Evolutionary conservation across 345 rosid species (phyloP).

Genomic region (Anastatica hierochuntica): DNA sequence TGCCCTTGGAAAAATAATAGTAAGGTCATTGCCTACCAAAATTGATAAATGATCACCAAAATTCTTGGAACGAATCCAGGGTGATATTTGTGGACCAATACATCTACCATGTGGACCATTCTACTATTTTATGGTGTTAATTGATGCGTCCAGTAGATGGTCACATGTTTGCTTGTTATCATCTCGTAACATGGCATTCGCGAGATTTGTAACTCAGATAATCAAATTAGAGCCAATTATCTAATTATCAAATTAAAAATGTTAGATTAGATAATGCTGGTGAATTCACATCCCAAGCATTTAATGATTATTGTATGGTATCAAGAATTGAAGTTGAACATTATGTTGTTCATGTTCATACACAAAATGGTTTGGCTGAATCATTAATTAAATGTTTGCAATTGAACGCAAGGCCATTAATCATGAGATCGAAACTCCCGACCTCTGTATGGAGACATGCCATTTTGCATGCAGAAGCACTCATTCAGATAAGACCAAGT

Average conservation of each 20-base stretch:
- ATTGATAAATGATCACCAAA: not conserved
- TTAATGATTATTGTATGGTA: not conserved
- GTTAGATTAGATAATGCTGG: not conserved
- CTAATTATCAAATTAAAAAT: not conserved
- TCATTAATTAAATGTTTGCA: not conserved
- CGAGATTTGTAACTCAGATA: not conserved
- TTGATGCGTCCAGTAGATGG: not conserved
- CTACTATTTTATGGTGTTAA: not conserved
- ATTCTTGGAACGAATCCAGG: not conserved
- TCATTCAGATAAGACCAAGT: not conserved
- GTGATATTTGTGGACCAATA: not conserved
- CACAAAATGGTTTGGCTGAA: not conserved
- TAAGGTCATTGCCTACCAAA: not conserved
- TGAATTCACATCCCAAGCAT: not conserved
- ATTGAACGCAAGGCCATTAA: not conserved
- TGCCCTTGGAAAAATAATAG: not conserved
- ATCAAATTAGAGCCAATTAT: not conserved
- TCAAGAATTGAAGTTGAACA: not conserved
- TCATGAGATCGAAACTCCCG: not conserved
- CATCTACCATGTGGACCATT: not conserved
- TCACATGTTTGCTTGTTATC: not conserved
- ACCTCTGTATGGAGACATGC: not conserved
- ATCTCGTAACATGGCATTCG: not conserved
- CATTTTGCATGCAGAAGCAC: not conserved
- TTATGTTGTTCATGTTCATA: not conserved